Base-by-base conservation (phyloP, 2,329 filamentous ascomycete species). In the Cyphellophora attinorum region DNA sequence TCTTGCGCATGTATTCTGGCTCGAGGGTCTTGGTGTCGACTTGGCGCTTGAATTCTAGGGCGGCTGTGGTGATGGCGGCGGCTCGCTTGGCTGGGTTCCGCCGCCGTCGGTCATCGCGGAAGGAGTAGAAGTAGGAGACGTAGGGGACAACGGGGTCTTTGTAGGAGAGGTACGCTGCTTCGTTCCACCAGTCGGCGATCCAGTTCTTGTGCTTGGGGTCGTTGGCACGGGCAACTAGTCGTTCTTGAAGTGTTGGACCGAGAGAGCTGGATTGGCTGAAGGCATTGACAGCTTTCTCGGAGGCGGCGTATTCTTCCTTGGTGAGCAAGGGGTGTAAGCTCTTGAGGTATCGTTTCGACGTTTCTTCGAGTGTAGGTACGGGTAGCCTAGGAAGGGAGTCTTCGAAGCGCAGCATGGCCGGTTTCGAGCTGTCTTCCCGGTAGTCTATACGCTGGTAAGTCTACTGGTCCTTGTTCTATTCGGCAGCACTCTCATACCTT, bases 51-150 rank as follows among this genome's bases (percentile, higher is more conserved):
- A 98, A 98, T 56, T 93, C 85, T 25, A 98, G 73, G 2, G 77
- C 81, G 5, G 85, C 81, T 1, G 83, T 85, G 1, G 84, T 79
- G 47, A 98, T 81, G 45, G 89, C 88, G 3, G 91, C 91, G 3
- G 91, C 91, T 45, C 91, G 83, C 72, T 93, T 93, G 44, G 82
- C 80, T 1, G 91, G 91, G 59, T 95, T 77, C 44, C 86, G 79
- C 47, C 89, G 77, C 55, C 79, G 74, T 49, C 85, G 79, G 62
- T 98, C 93, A 61, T 98, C 91, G 48, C 85, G 78, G 67, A 96
- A 89, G 36, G 88, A 95, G 69, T 98, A 98, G 68, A 98, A 98
- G 74, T 98, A 98, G 62, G 85, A 94, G 54, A 98, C 91, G 57
- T 96, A 98, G 42, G 91, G 91, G 12, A 96, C 84, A 30, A 98